A percentile compares a stretch with the other conserved stretches of the same genome.
Conservation (phyloP, 1,139 yeast species). For the Yamadazyma friedrichii region DNA sequence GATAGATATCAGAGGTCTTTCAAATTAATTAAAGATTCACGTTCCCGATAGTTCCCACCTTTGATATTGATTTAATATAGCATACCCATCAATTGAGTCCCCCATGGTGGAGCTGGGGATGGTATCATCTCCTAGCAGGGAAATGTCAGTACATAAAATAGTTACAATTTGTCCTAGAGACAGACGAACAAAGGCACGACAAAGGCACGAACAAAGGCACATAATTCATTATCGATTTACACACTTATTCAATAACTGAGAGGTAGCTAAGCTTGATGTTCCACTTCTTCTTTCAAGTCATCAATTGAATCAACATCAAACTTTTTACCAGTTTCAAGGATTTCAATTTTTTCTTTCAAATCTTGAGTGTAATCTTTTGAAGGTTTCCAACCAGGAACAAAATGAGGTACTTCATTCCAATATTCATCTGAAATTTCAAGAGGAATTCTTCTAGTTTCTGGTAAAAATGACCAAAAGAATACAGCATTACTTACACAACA, state of each 20-base stretch:
- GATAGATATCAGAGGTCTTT: too few species aligned
- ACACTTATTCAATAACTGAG: neutral
- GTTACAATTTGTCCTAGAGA: too few species aligned
- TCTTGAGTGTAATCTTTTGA: constrained; percentile 17
- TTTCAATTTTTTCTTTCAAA: constrained; percentile 15
- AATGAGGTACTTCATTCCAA: constrained; percentile 20
- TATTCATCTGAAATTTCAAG: constrained; percentile 24
- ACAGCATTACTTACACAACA: constrained; percentile 25
- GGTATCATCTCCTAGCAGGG: too few species aligned
- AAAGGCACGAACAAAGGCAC: too few species aligned
- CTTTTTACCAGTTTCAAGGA: constrained; percentile 14
- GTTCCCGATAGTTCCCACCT: too few species aligned
- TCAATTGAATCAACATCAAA: constrained; percentile 13
- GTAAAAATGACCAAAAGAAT: constrained; percentile 26
- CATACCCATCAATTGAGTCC: too few species aligned
- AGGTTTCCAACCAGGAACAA: constrained; percentile 21
- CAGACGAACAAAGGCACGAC: too few species aligned
- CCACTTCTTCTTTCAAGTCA: constrained; percentile 15
- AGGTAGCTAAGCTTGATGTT: constrained; percentile 9
- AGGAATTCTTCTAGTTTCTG: constrained; percentile 25
- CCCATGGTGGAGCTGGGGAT: too few species aligned
- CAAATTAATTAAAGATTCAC: too few species aligned
- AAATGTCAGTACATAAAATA: too few species aligned
- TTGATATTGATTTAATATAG: too few species aligned
- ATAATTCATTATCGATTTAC: neutral